These are phyloP conservation scores for Malus sylvestris DNA, from an alignment of 306 rosid genomes.

Conservation along the genomic window DNA sequence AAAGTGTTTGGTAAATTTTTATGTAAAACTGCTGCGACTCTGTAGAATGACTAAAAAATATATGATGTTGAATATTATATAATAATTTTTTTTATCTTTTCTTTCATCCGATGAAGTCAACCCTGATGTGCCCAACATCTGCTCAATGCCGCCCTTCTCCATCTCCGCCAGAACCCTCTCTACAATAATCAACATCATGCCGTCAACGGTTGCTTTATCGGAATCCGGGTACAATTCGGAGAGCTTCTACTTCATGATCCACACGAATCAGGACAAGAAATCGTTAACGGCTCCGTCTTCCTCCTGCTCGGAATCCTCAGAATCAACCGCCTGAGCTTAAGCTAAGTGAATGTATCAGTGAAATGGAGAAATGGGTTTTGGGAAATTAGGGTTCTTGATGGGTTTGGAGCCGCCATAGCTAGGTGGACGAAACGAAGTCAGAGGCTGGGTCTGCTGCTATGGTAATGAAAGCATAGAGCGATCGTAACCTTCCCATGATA, in stretches of 20 bases:
- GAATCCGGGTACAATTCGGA: slow-evolving; percentile 38
- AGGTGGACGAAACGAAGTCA: not conserved
- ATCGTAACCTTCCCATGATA: slow-evolving; percentile 22
- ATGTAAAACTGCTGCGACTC: too few species aligned
- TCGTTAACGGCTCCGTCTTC: slow-evolving; percentile 26
- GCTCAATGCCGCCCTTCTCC: slow-evolving; percentile 42
- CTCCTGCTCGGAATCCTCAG: not conserved
- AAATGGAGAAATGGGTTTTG: not conserved
- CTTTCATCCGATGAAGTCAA: not conserved
- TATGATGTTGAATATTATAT: too few species aligned
- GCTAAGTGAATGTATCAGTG: slow-evolving; percentile 28
- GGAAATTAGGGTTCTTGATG: not conserved
- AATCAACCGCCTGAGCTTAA: not conserved
- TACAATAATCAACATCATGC: slow-evolving; percentile 58
- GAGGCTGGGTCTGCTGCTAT: slow-evolving; percentile 6
- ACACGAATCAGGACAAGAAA: slow-evolving; percentile 68
- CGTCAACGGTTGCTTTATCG: slow-evolving; percentile 53
- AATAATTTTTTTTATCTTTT: too few species aligned
- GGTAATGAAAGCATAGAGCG: not conserved
- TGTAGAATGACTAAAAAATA: too few species aligned
- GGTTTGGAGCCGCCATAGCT: not conserved
- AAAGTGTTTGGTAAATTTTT: too few species aligned
- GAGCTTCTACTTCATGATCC: slow-evolving; percentile 62
- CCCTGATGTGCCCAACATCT: slow-evolving; percentile 11
- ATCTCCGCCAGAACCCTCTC: slow-evolving; percentile 51